Evolutionary conservation across 495 filamentous ascomycete genomes (phyloP), one percentile per base, ranked within the genome.

Genomic region (Chaetomium tenue): DNA sequence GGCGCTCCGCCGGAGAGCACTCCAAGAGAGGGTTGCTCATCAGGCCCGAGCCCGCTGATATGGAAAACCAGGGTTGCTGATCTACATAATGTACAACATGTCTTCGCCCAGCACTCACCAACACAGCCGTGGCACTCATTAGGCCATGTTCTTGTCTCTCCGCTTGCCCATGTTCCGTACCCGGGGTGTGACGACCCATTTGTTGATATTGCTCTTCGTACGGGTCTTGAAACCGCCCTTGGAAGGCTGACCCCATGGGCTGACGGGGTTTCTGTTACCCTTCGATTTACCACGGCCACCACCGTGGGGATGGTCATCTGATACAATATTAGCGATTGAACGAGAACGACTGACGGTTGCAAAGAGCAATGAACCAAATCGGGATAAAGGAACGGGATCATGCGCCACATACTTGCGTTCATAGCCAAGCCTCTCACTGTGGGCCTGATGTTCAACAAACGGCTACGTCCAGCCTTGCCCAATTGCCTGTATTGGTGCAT

Each of bases 221-320:
- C 94, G 86, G 59, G 94, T 98, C 83, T 98, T 98, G 85, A 90
- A 98, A 47, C 94, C 94, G 69, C 89, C 89, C 86, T 98, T 98
- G 74, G 94, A 86, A 78, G 91, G 92, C 73, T 86, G 87, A 70
- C 95, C 95, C 94, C 94, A 98, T 64, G 92, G 92, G 80, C 91
- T 96, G 74, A 92, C 90, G 51, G 95, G 93, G 74, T 94, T 81
- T 61, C 90, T 84, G 76, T 98, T 98, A 83, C 94, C 93, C 89
- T 98, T 98, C 26, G 91, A 96, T 81, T 98, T 98, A 74, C 94
- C 94, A 81, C 95, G 84, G 74, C 94, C 94, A 88, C 94, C 94
- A 84, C 94, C 94, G 78, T 98, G 94, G 69, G 94, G 93, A 85
- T 98, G 94, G 68, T 98, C 95, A 65, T 80, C 85, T 86, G 53